Evolutionary conservation across 2,329 filamentous ascomycete species (phyloP).

Genomic region (Xylaria multiplex): DNA sequence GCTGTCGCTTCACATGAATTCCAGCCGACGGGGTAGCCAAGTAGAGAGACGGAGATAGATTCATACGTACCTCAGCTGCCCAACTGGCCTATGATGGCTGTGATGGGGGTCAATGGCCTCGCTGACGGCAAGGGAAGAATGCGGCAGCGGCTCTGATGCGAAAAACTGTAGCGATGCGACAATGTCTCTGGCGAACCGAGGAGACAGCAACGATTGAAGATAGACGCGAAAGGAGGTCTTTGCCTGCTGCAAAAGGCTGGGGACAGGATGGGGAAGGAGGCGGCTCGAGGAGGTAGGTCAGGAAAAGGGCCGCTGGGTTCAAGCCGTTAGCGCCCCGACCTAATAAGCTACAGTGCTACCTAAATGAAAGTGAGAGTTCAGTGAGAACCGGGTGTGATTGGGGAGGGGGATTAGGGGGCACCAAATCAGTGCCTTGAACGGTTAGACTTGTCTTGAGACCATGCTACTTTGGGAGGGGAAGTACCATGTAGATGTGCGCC

Average conservation of each 20-base stretch:
- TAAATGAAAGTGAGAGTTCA: constrained; percentile 34
- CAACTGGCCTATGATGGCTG: constrained; percentile 32
- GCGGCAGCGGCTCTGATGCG: constrained; percentile 13
- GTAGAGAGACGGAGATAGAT: constrained; percentile 7
- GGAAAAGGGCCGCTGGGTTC: constrained; percentile 37
- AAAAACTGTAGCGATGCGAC: constrained; percentile 32
- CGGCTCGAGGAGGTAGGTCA: constrained; percentile 40
- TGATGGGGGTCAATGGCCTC: constrained; percentile 27
- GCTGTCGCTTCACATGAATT: constrained; percentile 1
- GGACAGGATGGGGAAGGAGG: constrained; percentile 38
- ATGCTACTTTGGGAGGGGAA: constrained; percentile 28
- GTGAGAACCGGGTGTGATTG: constrained; percentile 33
- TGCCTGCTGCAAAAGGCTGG: constrained; percentile 38
- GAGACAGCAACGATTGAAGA: constrained; percentile 27
- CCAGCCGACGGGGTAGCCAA: neutral
- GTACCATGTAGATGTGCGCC: constrained; percentile 17
- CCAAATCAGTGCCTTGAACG: constrained; percentile 23
- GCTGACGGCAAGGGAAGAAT: constrained; percentile 10
- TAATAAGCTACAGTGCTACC: constrained; percentile 31
- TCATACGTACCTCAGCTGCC: constrained; percentile 36
- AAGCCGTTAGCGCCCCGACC: constrained; percentile 39
- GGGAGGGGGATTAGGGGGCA: constrained; percentile 31
- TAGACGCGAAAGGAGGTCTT: constrained; percentile 40
- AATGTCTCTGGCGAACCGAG: constrained; percentile 31
- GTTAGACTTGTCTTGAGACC: constrained; percentile 26